Evolutionary conservation across 495 filamentous ascomycete species (phyloP).

Genomic region (Rostrohypoxylon terebratum): DNA sequence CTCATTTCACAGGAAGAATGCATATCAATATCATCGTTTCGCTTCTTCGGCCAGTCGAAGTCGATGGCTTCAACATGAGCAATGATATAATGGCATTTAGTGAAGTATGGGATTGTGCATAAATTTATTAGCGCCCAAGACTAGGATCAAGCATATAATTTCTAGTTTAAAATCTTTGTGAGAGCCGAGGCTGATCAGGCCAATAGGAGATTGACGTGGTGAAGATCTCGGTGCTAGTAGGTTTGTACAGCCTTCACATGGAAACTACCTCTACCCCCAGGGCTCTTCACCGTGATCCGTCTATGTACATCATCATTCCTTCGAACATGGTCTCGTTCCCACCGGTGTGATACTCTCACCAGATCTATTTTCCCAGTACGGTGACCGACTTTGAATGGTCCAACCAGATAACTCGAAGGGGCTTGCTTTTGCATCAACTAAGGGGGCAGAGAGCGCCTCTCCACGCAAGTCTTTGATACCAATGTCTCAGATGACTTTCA

Average conservation of each 20-base stretch:
- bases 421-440: constrained; percentile 14
- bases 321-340: background rate
- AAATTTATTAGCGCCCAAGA: constrained; percentile 30
- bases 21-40: constrained; percentile 35
- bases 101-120: constrained; percentile 25
- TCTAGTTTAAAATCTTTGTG: constrained; percentile 19
- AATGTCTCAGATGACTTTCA: constrained; percentile 19
- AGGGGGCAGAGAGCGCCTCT: constrained; percentile 9
- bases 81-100: constrained; percentile 15
- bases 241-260: constrained; percentile 3
- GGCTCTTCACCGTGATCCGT: constrained; percentile 3
- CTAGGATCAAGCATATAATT: constrained; percentile 9
- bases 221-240: background rate
- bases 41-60: constrained; percentile 40
- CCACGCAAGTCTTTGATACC: constrained; percentile 4
- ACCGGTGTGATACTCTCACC: constrained; percentile 3
- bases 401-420: background rate
- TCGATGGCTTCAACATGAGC: constrained; percentile 28
- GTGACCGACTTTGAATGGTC: background rate
- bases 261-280: constrained; percentile 9
- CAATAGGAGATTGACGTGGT: constrained; percentile 19
- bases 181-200: constrained; percentile 30
- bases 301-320: background rate
- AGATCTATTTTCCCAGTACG: constrained; percentile 5
- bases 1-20: constrained; percentile 40